A percentile compares a stretch with the other conserved stretches of the same genome.
These are phyloP conservation scores for Mikania micrantha DNA, from an alignment of 129 eudicot genomes.

Conservation along the genomic window DNA sequence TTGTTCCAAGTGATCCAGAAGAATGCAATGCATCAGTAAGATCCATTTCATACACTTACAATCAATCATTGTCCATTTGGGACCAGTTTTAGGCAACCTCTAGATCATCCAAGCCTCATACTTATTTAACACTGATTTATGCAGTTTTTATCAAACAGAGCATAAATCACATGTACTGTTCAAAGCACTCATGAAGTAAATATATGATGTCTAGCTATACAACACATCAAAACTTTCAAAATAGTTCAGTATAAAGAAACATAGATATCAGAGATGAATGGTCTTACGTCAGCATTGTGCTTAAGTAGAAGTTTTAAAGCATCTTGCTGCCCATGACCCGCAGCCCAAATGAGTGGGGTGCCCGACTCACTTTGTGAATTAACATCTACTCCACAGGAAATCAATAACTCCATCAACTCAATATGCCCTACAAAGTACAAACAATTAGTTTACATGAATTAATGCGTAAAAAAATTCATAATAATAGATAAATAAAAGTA, in stretches of 20 bases:
- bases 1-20: not conserved
- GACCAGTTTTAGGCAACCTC: not conserved
- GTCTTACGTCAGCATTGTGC: constrained; percentile 81
- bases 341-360: constrained; percentile 93
- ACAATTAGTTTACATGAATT: not conserved
- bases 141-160: not conserved
- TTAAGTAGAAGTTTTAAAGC: constrained; percentile 68
- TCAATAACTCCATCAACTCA: constrained; percentile 64
- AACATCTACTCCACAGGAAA: constrained; percentile 52
- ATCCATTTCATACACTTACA: not conserved
- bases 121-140: not conserved
- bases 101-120: not conserved
- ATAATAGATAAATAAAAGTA: too few relatives aligned
- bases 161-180: not conserved
- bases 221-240: not conserved
- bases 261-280: not conserved
- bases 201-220: not conserved
- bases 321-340: constrained; percentile 83
- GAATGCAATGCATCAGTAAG: not conserved
- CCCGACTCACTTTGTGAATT: constrained; percentile 94
- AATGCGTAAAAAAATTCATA: too few relatives aligned
- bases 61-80: not conserved
- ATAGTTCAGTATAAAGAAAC: not conserved
- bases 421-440: constrained; percentile 76
- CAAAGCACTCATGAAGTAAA: not conserved